phyloP scores from a whole-genome alignment of 345 rosid species.

The Moringa oleifera region DNA sequence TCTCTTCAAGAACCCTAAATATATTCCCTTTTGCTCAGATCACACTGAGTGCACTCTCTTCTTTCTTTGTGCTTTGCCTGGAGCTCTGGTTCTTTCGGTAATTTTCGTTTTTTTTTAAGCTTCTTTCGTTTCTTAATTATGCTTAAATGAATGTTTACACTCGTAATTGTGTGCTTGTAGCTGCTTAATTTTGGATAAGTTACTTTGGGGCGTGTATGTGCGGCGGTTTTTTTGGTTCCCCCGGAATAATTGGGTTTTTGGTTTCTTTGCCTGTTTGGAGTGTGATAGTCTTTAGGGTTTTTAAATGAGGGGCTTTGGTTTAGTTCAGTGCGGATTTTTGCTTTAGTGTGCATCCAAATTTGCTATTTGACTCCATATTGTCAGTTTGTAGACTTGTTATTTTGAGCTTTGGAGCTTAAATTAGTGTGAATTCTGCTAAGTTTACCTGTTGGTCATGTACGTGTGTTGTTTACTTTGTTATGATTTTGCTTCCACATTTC shows the following conservation, averaged over 20 bases:
- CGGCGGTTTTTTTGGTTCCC: background rate
- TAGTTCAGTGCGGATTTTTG: background rate
- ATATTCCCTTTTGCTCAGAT: slow-evolving; percentile 26
- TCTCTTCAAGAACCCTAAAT: slow-evolving; percentile 35
- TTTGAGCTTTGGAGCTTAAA: slow-evolving; percentile 1
- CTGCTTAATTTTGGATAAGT: slow-evolving; percentile 17
- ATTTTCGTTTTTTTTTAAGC: slow-evolving; percentile 6
- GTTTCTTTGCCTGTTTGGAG: background rate
- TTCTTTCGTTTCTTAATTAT: slow-evolving; percentile 5
- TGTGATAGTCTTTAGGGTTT: slow-evolving; percentile 23
- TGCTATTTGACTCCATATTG: background rate
- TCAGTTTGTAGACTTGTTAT: slow-evolving; percentile 3
- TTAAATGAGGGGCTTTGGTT: slow-evolving; percentile 1
- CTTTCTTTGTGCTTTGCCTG: slow-evolving; percentile 11
- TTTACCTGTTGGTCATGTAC: background rate
- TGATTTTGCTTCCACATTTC: too few species aligned
- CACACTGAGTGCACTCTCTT: slow-evolving; percentile 20
- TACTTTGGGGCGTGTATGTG: slow-evolving; percentile 4
- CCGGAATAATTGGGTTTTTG: background rate
- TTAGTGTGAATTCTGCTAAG: slow-evolving; percentile 6
- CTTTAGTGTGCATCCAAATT: slow-evolving; percentile 1
- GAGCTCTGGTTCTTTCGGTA: slow-evolving; percentile 17
- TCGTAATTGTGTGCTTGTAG: slow-evolving; percentile 7
- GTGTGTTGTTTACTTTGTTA: too few species aligned
- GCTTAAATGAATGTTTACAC: slow-evolving; percentile 19